Conservation (phyloP, 2,329 filamentous ascomycete species). For the Clonostachys rhizophaga region DNA sequence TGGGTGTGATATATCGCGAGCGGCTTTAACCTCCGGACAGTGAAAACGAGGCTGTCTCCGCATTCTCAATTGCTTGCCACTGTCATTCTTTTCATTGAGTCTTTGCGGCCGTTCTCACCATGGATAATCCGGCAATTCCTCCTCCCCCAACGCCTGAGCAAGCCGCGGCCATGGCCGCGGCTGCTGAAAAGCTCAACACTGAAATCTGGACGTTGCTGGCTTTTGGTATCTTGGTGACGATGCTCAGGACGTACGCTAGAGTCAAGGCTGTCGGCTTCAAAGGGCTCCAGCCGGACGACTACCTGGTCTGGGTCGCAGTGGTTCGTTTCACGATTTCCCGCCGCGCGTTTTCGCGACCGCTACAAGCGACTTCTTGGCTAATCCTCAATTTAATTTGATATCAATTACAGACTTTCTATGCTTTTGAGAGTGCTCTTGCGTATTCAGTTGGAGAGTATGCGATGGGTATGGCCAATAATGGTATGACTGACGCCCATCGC, state of each 20-base stretch:
- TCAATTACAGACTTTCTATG: background rate
- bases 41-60: no score
- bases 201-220: slow-evolving; percentile 29
- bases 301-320: slow-evolving; percentile 8
- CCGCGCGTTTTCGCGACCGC: no score
- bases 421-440: background rate
- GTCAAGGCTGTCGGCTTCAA: slow-evolving; percentile 34
- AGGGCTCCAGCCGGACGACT: slow-evolving; percentile 45
- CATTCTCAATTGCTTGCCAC: no score
- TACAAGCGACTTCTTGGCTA: no score
- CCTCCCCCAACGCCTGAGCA: no score
- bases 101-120: no score
- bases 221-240: slow-evolving; percentile 38
- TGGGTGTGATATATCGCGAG: no score
- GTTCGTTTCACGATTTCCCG: no score
- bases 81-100: no score
- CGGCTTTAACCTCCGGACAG: no score
- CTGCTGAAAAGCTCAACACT: background rate
- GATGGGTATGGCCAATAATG: background rate
- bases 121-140: no score
- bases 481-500: background rate
- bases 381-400: background rate
- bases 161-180: no score
- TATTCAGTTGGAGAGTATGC: background rate
- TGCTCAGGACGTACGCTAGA: slow-evolving; percentile 37